Base-by-base conservation (phyloP, 202 grass and related monocot species). In the Setaria italica region DNA sequence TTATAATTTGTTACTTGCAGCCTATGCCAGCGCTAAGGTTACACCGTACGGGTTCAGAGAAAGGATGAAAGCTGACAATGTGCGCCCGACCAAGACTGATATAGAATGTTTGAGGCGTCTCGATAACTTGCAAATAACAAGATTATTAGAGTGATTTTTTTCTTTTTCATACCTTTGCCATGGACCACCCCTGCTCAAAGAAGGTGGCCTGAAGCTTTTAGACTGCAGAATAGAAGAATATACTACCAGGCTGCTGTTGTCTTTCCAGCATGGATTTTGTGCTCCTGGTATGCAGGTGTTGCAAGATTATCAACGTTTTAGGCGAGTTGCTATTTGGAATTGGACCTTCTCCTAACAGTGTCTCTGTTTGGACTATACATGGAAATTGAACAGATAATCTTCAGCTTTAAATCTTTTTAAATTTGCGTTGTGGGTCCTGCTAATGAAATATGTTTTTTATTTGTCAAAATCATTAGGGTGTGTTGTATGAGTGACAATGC, bases 51-150 rank as follows among this genome's bases (percentile, higher is more conserved):
- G 95, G 49, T 93, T 97, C 70, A 78, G 82, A 59, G 89, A 94
- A 67, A 92, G 95, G 81, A 97, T 97, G 87, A 87, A 74, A 70
- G 92, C 80, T 7, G 89, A 97, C 68, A 83, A 91, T 32, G 72
- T 90, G 53, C 83, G 65, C 9, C 88, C 64, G 14, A 77, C 56
- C 11, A 95, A 88, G 76, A 48, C 48, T 49, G 48, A 89, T 9
- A 53, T 57, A 17, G 53, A 72, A 50, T 67, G 86, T 32, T 77
- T 94, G 77, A 62, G 34, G 13, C 37, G n/a, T 69, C 72, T 93
- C 25, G 77, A 83, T 17, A 76, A 73, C 35, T 86, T 93, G 16
- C 68, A 78, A 17, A 70, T 65, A 16, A 57, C 6, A 64, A 55
- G 30, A 46, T 3, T 82, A 39, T 66, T 66, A 42, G 59, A 70